Percentiles rank a stretch among this genome's conserved stretches.
These are phyloP conservation scores for Fomitopsis schrenkii DNA, from an alignment of 1,284 basidiomycete genomes.

Conservation along the genomic window DNA sequence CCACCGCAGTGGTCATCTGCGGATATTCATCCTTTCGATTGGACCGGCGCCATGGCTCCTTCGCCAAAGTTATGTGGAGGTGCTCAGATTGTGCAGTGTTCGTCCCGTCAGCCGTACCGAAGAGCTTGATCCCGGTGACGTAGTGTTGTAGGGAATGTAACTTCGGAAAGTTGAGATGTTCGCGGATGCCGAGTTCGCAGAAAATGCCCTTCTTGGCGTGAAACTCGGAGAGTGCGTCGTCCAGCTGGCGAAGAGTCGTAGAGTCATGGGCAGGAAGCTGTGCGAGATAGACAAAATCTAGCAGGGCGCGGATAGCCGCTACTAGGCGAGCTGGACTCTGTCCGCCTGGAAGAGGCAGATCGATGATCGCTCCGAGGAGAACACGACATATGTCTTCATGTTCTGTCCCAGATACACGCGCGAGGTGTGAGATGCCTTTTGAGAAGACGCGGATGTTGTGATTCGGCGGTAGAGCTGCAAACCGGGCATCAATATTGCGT, in stretches of 20 bases:
- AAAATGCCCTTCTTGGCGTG: slow-evolving; percentile 27
- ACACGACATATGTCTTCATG: slow-evolving; percentile 18
- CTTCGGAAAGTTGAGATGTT: slow-evolving; percentile 28
- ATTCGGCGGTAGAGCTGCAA: slow-evolving; percentile 28
- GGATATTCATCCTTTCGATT: slow-evolving; percentile 27
- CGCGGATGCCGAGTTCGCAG: slow-evolving; percentile 20
- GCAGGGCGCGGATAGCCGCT: slow-evolving; percentile 15
- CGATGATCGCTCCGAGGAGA: slow-evolving; percentile 16
- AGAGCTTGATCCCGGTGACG: slow-evolving; percentile 17
- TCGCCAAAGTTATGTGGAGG: slow-evolving; percentile 30
- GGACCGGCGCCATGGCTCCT: slow-evolving; percentile 27
- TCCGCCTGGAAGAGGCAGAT: slow-evolving; percentile 7
- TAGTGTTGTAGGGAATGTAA: slow-evolving; percentile 29
- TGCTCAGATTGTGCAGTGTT: slow-evolving; percentile 30
- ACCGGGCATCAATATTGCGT: slow-evolving; percentile 32
- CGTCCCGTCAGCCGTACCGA: slow-evolving; percentile 27
- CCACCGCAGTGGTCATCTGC: slow-evolving; percentile 26
- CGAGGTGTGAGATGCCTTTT: slow-evolving; percentile 32
- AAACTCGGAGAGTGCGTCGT: slow-evolving; percentile 19
- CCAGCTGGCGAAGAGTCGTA: slow-evolving; percentile 10
- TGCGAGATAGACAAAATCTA: slow-evolving; percentile 25
- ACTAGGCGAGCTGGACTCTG: slow-evolving; percentile 7
- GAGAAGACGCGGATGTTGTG: slow-evolving; percentile 33
- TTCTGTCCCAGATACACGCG: slow-evolving; percentile 16
- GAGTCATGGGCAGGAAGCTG: slow-evolving; percentile 23